Percentiles rank a stretch among this genome's conserved stretches.
These are phyloP conservation scores for Abelmoschus esculentus DNA, from an alignment of 345 rosid genomes.

Conservation along the genomic window DNA sequence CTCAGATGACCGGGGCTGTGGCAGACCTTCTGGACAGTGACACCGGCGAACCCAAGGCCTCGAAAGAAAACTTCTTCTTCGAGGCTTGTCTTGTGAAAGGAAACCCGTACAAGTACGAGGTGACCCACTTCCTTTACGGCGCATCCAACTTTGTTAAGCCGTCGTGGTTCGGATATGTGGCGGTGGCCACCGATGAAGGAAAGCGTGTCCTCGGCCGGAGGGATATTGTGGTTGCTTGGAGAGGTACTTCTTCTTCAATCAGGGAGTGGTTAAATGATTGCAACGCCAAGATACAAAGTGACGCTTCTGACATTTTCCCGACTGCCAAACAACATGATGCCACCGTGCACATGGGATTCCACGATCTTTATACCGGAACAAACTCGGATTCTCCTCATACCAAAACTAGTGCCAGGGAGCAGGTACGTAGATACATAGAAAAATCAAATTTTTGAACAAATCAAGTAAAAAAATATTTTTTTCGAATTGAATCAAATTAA, in stretches of 20 bases:
- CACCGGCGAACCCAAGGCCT: neutral
- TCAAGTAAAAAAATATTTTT: too few species aligned
- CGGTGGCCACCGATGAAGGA: constrained; percentile 43
- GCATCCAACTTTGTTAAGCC: neutral
- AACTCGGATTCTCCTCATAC: neutral
- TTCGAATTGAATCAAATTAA: too few species aligned
- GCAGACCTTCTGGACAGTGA: constrained; percentile 16
- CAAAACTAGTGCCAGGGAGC: constrained; percentile 33
- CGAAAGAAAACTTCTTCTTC: constrained; percentile 30
- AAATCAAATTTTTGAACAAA: too few species aligned
- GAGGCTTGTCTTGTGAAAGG: constrained; percentile 25
- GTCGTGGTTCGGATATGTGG: constrained; percentile 24
- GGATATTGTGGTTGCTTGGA: constrained; percentile 43
- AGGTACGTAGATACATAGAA: constrained; percentile 14
- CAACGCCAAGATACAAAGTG: neutral
- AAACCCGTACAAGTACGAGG: constrained; percentile 34
- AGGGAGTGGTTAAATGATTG: constrained; percentile 15
- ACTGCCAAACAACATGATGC: too few species aligned
- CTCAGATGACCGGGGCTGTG: constrained; percentile 27
- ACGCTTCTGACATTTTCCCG: constrained; percentile 3
- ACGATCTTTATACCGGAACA: constrained; percentile 26
- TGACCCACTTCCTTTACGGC: constrained; percentile 36
- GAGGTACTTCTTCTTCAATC: constrained; percentile 23
- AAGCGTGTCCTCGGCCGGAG: constrained; percentile 34
- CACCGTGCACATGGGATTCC: constrained; percentile 25